These are phyloP conservation scores for Calcarisporium arbuscula DNA, from an alignment of 2,329 filamentous ascomycete species.

Conservation along the genomic window DNA sequence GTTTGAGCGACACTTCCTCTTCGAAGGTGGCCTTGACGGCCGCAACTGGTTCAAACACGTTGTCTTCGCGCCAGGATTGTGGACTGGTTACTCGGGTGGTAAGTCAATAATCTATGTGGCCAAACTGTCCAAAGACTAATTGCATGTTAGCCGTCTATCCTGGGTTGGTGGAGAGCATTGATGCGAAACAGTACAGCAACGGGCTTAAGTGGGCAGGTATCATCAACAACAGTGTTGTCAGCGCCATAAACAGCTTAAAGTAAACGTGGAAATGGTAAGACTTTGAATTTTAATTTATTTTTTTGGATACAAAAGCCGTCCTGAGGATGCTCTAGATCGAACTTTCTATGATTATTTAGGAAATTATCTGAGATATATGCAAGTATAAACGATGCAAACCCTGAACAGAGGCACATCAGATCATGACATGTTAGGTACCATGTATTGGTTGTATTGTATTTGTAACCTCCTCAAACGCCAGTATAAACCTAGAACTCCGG, in stretches of 20 bases:
- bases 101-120: too few relatives aligned
- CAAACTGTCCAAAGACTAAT: too few relatives aligned
- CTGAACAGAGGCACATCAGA: too few relatives aligned
- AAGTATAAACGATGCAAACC: too few relatives aligned
- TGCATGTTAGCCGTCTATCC: conserved; percentile 57
- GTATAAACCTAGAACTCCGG: too few relatives aligned
- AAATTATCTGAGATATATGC: too few relatives aligned
- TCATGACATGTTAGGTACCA: too few relatives aligned
- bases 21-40: conserved; percentile 68
- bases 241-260: conserved; percentile 36
- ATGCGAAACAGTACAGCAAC: conserved; percentile 50
- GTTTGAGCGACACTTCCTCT: conserved; percentile 75
- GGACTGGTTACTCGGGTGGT: conserved; percentile 85
- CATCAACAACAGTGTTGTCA: conserved; percentile 44
- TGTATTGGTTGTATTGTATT: too few relatives aligned
- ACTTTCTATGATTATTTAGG: too few relatives aligned
- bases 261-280: conserved; percentile 4
- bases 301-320: not conserved
- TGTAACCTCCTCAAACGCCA: too few relatives aligned
- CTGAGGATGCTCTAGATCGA: too few relatives aligned
- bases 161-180: conserved; percentile 56
- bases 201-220: conserved; percentile 54
- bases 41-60: conserved; percentile 91
- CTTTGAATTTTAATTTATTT: not conserved
- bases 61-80: conserved; percentile 83